Conservation (phyloP, 345 rosid species). For the Anastatica hierochuntica region DNA sequence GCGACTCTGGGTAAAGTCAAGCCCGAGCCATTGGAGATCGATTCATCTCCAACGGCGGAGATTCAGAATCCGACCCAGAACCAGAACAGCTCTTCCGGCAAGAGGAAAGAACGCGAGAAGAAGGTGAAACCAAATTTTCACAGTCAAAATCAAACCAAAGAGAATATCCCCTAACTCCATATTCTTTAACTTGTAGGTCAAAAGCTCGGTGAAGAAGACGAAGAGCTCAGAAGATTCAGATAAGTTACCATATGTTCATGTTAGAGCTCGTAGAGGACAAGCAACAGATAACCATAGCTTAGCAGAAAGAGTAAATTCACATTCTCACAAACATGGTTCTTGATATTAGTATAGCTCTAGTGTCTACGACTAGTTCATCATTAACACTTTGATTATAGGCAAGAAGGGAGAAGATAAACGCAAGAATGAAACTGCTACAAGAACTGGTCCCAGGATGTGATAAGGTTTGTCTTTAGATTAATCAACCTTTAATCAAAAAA, state of each 20-base stretch:
- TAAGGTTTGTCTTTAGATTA: constrained; percentile 48
- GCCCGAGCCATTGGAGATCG: constrained; percentile 31
- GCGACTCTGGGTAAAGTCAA: constrained; percentile 32
- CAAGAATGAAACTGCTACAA: constrained; percentile 65
- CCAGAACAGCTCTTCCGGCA: constrained; percentile 19
- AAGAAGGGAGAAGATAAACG: constrained; percentile 71
- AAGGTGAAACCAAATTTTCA: constrained; percentile 30
- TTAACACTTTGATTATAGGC: constrained; percentile 32
- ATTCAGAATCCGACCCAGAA: constrained; percentile 8
- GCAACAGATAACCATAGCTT: constrained; percentile 79
- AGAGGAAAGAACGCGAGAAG: constrained; percentile 50
- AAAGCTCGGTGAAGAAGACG: constrained; percentile 48
- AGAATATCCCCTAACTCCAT: no score
- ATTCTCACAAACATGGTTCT: no score
- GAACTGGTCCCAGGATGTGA: constrained; percentile 84
- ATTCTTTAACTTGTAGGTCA: constrained; percentile 29
- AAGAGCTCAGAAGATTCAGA: constrained; percentile 41
- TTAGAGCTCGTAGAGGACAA: constrained; percentile 72
- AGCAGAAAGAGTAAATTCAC: constrained; percentile 48
- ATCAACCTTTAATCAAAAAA: constrained; percentile 15
- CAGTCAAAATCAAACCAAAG: no score
- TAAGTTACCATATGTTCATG: constrained; percentile 66
- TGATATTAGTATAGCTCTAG: neutral
- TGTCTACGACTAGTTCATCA: neutral
- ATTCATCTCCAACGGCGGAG: constrained; percentile 26